Percentiles rank a stretch among this genome's conserved stretches.
Conservation (phyloP, 2,329 filamentous ascomycete species). For the Alternaria infectoria region DNA sequence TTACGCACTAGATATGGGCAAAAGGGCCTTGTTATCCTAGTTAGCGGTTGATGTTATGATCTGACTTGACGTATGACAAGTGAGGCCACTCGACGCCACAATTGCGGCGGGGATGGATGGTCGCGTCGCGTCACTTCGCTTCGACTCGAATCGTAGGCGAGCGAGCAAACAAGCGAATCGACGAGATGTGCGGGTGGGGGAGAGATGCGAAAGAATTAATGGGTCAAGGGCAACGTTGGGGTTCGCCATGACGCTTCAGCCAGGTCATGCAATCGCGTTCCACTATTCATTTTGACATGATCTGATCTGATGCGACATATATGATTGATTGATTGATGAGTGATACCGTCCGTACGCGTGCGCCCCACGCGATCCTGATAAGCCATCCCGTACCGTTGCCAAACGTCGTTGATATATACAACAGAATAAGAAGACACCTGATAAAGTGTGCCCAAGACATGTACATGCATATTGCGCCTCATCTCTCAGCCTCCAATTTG, state of each 20-base stretch:
- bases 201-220: neutral
- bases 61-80: neutral
- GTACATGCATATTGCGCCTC: neutral
- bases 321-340: neutral
- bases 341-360: neutral
- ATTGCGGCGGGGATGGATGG: neutral
- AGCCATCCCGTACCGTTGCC: neutral
- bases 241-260: neutral
- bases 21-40: neutral
- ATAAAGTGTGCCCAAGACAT: neutral
- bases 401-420: neutral
- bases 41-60: neutral
- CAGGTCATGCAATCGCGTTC: neutral
- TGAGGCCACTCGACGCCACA: neutral
- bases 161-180: neutral
- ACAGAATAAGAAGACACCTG: neutral
- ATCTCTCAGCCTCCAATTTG: neutral
- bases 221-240: neutral
- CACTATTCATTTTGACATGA: neutral
- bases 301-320: neutral
- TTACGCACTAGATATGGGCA: neutral
- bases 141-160: neutral
- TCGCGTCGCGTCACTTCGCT: neutral
- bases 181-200: neutral
- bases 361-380: neutral